Percentiles rank a stretch among this genome's conserved stretches.
Conservation (phyloP, 2,329 filamentous ascomycete genomes). For the Onygenales sp. region DNA sequence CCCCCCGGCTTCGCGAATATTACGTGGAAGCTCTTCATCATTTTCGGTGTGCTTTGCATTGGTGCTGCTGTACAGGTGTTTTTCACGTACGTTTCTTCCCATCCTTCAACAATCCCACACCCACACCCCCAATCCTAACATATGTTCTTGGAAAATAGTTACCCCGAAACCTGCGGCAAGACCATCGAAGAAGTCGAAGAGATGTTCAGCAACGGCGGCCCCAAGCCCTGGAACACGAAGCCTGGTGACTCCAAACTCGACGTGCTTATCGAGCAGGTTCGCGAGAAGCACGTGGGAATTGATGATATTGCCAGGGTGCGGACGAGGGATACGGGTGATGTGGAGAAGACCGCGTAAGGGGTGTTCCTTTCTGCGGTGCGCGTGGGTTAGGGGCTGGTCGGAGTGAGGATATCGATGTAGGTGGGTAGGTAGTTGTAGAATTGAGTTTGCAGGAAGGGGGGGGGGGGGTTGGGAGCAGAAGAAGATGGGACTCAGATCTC, state of each 20-base stretch:
- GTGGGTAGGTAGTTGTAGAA: no score
- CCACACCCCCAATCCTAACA: neutral
- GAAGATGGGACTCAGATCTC: no score
- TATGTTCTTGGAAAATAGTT: constrained; percentile 3
- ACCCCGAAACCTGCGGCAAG: constrained; percentile 25
- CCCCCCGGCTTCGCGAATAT: constrained; percentile 52
- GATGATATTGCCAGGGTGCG: neutral
- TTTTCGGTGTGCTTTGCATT: constrained; percentile 41
- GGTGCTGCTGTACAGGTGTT: constrained; percentile 37
- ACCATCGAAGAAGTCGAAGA: constrained; percentile 25
- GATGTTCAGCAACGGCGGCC: constrained; percentile 19
- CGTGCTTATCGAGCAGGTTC: constrained; percentile 18
- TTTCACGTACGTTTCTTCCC: constrained; percentile 26
- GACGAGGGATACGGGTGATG: neutral
- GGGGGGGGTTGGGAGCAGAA: no score
- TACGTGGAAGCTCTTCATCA: constrained; percentile 44
- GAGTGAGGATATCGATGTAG: no score
- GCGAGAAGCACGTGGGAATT: constrained; percentile 11
- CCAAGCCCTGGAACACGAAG: constrained; percentile 24
- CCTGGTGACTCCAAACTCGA: constrained; percentile 22
- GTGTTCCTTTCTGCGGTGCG: no score
- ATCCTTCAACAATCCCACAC: neutral
- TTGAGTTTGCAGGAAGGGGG: no score
- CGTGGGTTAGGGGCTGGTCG: no score
- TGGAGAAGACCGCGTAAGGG: neutral